Percentiles rank a stretch among this genome's conserved stretches.
phyloP scores from a whole-genome alignment of 1,284 basidiomycete species.

The Austroboletus olivaceoglutinosus region DNA sequence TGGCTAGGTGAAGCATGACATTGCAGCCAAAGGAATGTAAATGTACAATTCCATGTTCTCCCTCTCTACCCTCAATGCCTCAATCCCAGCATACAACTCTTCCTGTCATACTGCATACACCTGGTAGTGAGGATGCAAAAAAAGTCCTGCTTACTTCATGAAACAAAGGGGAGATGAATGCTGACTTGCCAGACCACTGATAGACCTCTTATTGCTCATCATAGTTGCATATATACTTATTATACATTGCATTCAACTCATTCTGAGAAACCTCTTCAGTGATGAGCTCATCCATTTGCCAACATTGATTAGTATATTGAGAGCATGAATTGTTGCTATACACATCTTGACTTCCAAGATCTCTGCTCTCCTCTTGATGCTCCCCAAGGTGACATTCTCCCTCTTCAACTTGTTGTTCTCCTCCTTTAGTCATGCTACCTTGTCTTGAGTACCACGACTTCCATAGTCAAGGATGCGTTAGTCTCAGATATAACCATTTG shows the following conservation, averaged over 20 bases:
- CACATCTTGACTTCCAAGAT: slow-evolving; percentile 81
- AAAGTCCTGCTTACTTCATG: slow-evolving; percentile 85
- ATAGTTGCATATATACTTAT: slow-evolving; percentile 92
- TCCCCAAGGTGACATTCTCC: slow-evolving; percentile 50
- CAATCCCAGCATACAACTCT: slow-evolving; percentile 89
- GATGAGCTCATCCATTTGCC: slow-evolving; percentile 87
- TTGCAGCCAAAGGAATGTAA: background rate
- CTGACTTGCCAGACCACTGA: background rate
- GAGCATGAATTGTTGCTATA: background rate
- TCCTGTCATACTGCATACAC: slow-evolving; percentile 51
- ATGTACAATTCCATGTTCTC: slow-evolving; percentile 72
- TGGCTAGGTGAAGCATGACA: background rate
- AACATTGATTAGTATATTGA: slow-evolving; percentile 1
- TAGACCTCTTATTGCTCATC: slow-evolving; percentile 73
- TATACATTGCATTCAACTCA: slow-evolving; percentile 93
- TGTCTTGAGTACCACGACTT: slow-evolving; percentile 75
- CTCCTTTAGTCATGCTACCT: slow-evolving; percentile 67
- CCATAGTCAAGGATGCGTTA: slow-evolving; percentile 38
- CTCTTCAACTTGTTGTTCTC: slow-evolving; percentile 80
- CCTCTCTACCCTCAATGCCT: slow-evolving; percentile 78
- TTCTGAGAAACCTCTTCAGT: slow-evolving; percentile 84
- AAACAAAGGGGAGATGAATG: background rate
- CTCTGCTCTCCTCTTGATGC: slow-evolving; percentile 68
- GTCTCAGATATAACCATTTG: slow-evolving; percentile 78
- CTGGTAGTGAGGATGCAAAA: background rate